These are phyloP conservation scores for Chara braunii DNA, from an alignment of 139 green algal genomes.

Conservation along the genomic window DNA sequence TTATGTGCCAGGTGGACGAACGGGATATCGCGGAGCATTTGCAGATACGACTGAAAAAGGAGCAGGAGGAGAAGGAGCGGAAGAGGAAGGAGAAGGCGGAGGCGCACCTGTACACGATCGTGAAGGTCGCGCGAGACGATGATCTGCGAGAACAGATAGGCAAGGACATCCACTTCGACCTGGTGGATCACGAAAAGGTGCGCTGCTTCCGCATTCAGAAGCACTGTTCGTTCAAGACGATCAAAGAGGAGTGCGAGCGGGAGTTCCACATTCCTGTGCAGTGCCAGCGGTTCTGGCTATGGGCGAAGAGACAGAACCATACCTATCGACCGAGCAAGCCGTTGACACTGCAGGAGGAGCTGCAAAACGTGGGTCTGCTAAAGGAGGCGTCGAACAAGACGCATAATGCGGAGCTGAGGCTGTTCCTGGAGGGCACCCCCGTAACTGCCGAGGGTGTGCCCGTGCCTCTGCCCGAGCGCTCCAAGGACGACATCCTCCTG, in stretches of 20 bases:
- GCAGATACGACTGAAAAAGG: slow-evolving; percentile 61
- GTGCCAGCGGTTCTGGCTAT: slow-evolving; percentile 85
- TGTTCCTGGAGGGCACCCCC: slow-evolving; percentile 50
- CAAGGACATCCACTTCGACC: slow-evolving; percentile 68
- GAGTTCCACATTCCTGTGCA: slow-evolving; percentile 60
- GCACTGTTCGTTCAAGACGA: slow-evolving; percentile 63
- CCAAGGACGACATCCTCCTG: slow-evolving; percentile 57
- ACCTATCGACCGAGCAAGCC: slow-evolving; percentile 57
- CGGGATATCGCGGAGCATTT: slow-evolving; percentile 77
- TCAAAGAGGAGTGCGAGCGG: slow-evolving; percentile 61
- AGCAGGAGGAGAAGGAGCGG: slow-evolving; percentile 63
- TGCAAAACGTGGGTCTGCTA: slow-evolving; percentile 24
- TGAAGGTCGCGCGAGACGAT: slow-evolving; percentile 53
- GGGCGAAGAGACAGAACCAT: slow-evolving; percentile 67
- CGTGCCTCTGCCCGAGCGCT: slow-evolving; percentile 24
- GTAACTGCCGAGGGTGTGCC: neutral
- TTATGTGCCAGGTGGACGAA: slow-evolving; percentile 71
- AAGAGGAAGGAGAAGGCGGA: slow-evolving; percentile 63
- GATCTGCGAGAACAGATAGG: slow-evolving; percentile 60
- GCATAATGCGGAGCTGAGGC: slow-evolving; percentile 49
- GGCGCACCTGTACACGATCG: slow-evolving; percentile 84
- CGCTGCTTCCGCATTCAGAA: slow-evolving; percentile 67
- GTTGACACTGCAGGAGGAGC: slow-evolving; percentile 45
- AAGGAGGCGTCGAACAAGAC: slow-evolving; percentile 40
- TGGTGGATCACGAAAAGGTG: slow-evolving; percentile 76